Conservation (phyloP, 2,329 filamentous ascomycete species). For the Dactylellina parvicollis region DNA sequence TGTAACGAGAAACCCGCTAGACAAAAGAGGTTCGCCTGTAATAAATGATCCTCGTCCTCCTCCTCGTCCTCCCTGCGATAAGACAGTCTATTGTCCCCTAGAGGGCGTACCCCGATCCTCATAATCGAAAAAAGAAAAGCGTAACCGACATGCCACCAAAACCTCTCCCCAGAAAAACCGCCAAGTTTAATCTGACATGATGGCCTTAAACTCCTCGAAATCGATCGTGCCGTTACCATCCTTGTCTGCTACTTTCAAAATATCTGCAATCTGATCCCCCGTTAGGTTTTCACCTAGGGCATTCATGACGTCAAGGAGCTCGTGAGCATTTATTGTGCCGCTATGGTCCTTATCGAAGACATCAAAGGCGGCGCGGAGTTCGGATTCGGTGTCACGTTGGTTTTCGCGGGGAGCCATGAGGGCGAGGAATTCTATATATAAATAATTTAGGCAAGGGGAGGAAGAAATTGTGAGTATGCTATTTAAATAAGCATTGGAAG, state of each 20-base stretch:
- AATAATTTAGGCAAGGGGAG: background rate
- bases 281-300: constrained; percentile 73
- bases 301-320: constrained; percentile 72
- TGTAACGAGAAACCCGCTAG: too few species aligned
- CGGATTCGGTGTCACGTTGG: constrained; percentile 72
- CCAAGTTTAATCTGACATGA: constrained; percentile 37
- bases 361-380: constrained; percentile 73
- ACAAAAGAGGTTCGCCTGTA: too few species aligned
- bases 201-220: constrained; percentile 63
- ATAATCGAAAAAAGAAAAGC: too few species aligned
- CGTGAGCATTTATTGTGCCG: constrained; percentile 72
- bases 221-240: constrained; percentile 73
- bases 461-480: constrained; percentile 4
- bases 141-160: too few species aligned
- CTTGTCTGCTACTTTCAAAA: constrained; percentile 73
- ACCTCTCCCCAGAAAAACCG: too few species aligned
- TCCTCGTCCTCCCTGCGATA: too few species aligned
- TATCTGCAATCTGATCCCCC: constrained; percentile 73
- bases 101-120: too few species aligned
- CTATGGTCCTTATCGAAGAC: constrained; percentile 74
- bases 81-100: too few species aligned
- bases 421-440: constrained; percentile 69
- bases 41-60: too few species aligned
- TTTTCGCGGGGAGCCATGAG: constrained; percentile 73
- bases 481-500: background rate